A percentile compares a stretch with the other conserved stretches of the same genome.
Evolutionary conservation across 352 stramenopile species (phyloP).

Genomic region (Globisporangium radiosum): DNA sequence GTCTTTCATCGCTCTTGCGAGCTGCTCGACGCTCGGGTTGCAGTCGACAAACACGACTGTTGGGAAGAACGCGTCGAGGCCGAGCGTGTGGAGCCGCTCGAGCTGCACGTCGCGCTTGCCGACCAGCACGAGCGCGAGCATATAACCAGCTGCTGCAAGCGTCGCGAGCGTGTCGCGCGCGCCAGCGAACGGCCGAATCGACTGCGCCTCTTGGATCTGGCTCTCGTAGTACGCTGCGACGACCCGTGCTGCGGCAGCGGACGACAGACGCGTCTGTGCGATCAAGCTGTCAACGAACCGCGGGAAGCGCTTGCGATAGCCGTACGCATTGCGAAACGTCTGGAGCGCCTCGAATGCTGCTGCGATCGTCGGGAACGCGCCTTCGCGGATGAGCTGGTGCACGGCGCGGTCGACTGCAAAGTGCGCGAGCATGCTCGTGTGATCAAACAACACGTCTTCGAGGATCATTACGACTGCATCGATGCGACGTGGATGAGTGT

Average conservation of each 20-base stretch:
- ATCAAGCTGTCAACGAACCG: conserved; percentile 78
- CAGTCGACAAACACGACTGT: conserved; percentile 60
- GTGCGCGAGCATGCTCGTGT: conserved; percentile 73
- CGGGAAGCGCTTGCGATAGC: conserved; percentile 79
- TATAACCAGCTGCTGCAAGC: conserved; percentile 46
- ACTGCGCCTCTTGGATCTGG: conserved; percentile 57
- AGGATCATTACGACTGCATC: conserved; percentile 80
- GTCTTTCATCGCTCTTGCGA: conserved; percentile 74
- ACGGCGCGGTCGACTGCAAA: conserved; percentile 74
- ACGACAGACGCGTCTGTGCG: conserved; percentile 33
- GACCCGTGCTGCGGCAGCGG: conserved; percentile 44
- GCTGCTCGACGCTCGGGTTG: conserved; percentile 52
- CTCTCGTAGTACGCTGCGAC: conserved; percentile 77
- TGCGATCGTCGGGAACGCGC: conserved; percentile 58
- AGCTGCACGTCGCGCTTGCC: conserved; percentile 69
- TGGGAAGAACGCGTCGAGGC: conserved; percentile 54
- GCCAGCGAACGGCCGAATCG: conserved; percentile 57
- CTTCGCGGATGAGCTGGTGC: conserved; percentile 61
- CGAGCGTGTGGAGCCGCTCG: conserved; percentile 63
- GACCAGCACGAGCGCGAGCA: conserved; percentile 64
- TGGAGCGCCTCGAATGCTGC: conserved; percentile 66
- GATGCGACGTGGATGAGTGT: conserved; percentile 46
- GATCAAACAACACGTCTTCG: conserved; percentile 83
- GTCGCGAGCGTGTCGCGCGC: conserved; percentile 45
- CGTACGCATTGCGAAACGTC: conserved; percentile 76